A percentile compares a stretch with the other conserved stretches of the same genome.
phyloP scores from a whole-genome alignment of 1,284 basidiomycete species.

The Acaromyces ingoldii region DNA sequence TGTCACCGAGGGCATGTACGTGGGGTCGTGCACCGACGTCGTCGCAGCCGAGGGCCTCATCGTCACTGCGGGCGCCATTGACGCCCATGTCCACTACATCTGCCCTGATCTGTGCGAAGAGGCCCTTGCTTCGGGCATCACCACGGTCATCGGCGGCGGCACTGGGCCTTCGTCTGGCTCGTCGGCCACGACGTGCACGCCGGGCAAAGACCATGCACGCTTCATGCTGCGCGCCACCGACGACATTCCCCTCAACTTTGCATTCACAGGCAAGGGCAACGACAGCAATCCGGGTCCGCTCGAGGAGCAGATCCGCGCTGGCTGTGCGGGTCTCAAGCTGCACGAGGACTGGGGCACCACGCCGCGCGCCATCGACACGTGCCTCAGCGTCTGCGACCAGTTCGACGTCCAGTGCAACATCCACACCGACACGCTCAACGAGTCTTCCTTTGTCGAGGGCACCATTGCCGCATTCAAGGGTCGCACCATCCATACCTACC shows the following conservation, averaged over 20 bases:
- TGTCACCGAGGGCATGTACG: conserved; percentile 64
- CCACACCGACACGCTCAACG: conserved; percentile 93
- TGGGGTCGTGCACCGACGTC: conserved; percentile 55
- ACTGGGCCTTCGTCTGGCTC: conserved; percentile 88
- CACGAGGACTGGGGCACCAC: conserved; percentile 99
- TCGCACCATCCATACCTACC: conserved; percentile 81
- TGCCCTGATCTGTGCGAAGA: conserved; percentile 77
- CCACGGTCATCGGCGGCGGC: conserved; percentile 54
- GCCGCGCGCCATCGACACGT: conserved; percentile 73
- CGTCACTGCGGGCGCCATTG: conserved; percentile 86
- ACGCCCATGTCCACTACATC: conserved; percentile 77
- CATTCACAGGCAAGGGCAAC: conserved; percentile 73
- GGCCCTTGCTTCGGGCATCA: conserved; percentile 58
- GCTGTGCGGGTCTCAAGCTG: conserved; percentile 85
- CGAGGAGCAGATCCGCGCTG: conserved; percentile 78
- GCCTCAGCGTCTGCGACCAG: conserved; percentile 74
- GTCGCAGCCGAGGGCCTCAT: conserved; percentile 93
- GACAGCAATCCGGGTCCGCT: conserved; percentile 69
- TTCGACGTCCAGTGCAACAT: conserved; percentile 98
- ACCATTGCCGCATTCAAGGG: conserved; percentile 86
- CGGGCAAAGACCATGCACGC: conserved; percentile 53
- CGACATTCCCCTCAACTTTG: conserved; percentile 82
- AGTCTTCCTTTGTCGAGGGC: conserved; percentile 88
- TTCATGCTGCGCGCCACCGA: conserved; percentile 64
- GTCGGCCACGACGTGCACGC: conserved; percentile 91